Conservation (phyloP, 371 early-diverging fungal genomes). For the Lichtheimia ramosa region DNA sequence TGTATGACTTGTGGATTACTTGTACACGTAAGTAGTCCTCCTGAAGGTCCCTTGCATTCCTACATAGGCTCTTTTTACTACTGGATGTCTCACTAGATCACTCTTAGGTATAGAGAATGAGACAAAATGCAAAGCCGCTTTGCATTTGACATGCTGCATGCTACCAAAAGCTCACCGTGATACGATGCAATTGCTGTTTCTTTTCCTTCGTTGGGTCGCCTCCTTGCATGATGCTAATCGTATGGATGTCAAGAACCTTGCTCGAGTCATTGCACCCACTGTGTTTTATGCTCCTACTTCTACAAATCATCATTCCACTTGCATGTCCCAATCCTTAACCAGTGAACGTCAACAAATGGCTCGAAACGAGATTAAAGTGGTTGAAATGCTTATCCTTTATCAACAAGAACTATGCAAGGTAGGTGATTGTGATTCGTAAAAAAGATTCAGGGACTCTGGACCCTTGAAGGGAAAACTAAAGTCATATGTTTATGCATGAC, state of each 20-base stretch:
- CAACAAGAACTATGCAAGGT: constrained; percentile 76
- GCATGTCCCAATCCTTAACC: constrained; percentile 31
- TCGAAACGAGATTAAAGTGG: constrained; percentile 66
- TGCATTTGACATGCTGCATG: constrained; percentile 81
- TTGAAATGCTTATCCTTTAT: constrained; percentile 71
- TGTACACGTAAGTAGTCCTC: constrained; percentile 49
- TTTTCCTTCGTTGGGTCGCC: constrained; percentile 83
- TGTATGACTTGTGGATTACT: constrained; percentile 78
- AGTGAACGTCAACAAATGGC: constrained; percentile 60
- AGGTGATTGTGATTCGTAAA: not conserved
- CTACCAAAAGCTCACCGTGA: constrained; percentile 92
- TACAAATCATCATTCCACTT: constrained; percentile 36
- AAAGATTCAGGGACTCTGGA: not conserved
- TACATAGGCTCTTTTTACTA: not conserved
- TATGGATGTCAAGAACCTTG: constrained; percentile 90
- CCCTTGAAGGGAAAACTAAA: not conserved
- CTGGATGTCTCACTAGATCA: not conserved
- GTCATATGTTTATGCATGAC: not conserved
- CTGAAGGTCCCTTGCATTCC: not conserved
- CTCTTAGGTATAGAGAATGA: constrained; percentile 40
- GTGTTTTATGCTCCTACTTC: constrained; percentile 57
- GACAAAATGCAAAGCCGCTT: constrained; percentile 46
- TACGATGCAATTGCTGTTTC: constrained; percentile 80
- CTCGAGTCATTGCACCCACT: constrained; percentile 92
- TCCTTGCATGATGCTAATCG: constrained; percentile 69